Percentiles rank a stretch among this genome's conserved stretches.
These are phyloP conservation scores for Rhizopogon vesiculosus DNA, from an alignment of 768 basidiomycete genomes.

Conservation along the genomic window DNA sequence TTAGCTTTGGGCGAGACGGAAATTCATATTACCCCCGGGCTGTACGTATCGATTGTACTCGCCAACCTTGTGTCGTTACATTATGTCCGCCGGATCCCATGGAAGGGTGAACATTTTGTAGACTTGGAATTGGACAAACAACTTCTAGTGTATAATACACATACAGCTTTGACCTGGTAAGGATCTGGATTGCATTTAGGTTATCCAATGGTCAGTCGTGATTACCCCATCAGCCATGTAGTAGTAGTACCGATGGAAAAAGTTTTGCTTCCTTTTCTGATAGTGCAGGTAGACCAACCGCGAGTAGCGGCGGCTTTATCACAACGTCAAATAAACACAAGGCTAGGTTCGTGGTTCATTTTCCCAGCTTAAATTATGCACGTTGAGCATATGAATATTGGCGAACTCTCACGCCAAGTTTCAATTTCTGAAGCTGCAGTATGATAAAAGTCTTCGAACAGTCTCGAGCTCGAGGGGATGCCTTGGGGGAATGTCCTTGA, in stretches of 20 bases:
- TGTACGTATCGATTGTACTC: conserved; percentile 3
- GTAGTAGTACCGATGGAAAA: neutral
- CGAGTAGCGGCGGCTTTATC: neutral
- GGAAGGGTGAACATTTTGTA: neutral
- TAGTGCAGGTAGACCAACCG: neutral
- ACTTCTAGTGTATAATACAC: neutral
- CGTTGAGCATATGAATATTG: neutral
- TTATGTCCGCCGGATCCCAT: neutral
- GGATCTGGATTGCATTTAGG: no score
- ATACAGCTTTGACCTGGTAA: no score
- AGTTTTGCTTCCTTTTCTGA: neutral
- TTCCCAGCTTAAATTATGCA: neutral
- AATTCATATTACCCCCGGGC: conserved; percentile 1
- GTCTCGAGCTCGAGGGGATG: neutral
- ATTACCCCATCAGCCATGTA: neutral
- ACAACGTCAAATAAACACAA: neutral
- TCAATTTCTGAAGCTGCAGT: neutral
- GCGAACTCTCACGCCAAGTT: neutral
- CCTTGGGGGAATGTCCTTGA: neutral
- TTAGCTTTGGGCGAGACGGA: neutral
- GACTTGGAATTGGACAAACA: no score
- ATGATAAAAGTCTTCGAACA: neutral
- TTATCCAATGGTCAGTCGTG: neutral
- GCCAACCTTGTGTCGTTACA: neutral
- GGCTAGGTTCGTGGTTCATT: no score